A percentile compares a stretch with the other conserved stretches of the same genome.
Conservation (phyloP, 345 rosid species). For the Ricinus communis region DNA sequence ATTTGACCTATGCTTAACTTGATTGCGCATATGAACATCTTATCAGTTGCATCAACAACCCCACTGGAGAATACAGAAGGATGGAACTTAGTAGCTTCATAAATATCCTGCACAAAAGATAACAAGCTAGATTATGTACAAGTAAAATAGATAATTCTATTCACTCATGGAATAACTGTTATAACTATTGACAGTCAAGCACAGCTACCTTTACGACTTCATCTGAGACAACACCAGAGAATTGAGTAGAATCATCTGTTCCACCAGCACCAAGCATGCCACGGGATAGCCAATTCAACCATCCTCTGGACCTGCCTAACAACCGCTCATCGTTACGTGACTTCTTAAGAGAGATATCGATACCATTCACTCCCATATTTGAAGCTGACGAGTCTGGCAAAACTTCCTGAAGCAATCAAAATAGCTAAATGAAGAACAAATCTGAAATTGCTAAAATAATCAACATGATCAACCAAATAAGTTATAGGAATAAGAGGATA, state of each 20-base stretch:
- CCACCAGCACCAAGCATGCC: constrained; percentile 99
- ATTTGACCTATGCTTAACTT: constrained; percentile 49
- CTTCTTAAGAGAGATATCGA: constrained; percentile 41
- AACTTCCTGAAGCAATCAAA: constrained; percentile 52
- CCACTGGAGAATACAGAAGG: constrained; percentile 45
- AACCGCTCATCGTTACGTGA: constrained; percentile 53
- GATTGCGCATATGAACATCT: constrained; percentile 52
- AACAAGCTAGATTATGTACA: not conserved
- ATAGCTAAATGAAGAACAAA: constrained; percentile 12
- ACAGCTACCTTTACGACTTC: constrained; percentile 81
- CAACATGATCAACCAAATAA: not conserved
- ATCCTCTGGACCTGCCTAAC: constrained; percentile 68
- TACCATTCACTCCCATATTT: constrained; percentile 31
- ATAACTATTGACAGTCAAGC: constrained; percentile 6
- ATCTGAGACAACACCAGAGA: constrained; percentile 90
- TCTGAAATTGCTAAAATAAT: not conserved
- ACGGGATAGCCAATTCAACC: constrained; percentile 96
- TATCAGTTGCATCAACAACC: constrained; percentile 44
- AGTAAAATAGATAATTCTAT: not conserved
- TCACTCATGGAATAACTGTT: constrained; percentile 8
- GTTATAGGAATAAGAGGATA: constrained; percentile 5
- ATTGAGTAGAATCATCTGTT: constrained; percentile 86
- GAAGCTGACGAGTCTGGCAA: constrained; percentile 35
- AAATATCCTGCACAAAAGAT: constrained; percentile 65
- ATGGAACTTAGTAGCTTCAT: constrained; percentile 81